These are phyloP conservation scores for Keithomyces neogunnii DNA, from an alignment of 2,329 filamentous ascomycete species.

Conservation along the genomic window DNA sequence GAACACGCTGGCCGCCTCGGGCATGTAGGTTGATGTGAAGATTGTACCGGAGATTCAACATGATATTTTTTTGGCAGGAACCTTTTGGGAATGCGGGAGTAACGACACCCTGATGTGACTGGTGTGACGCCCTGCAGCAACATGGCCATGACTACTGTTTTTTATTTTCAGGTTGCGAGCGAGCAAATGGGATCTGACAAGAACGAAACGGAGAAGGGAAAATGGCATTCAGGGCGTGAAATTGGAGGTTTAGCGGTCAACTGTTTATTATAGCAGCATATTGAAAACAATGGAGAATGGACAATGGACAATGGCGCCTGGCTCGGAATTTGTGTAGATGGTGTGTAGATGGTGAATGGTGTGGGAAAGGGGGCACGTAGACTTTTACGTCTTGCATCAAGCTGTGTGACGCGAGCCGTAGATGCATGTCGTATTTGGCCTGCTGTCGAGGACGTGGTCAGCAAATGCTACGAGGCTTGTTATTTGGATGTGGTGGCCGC, in stretches of 20 bases:
- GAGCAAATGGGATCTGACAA: neutral
- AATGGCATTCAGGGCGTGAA: neutral
- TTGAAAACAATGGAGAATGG: neutral
- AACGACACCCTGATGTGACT: neutral
- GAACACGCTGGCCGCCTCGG: conserved; percentile 30
- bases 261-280: neutral
- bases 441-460: no score
- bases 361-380: no score
- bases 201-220: neutral
- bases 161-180: neutral
- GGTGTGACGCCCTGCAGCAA: neutral
- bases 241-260: neutral
- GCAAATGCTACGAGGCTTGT: no score
- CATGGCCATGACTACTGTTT: neutral
- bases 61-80: neutral
- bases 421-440: no score
- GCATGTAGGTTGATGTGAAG: conserved; percentile 13
- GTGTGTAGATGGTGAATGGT: neutral
- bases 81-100: neutral
- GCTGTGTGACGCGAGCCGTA: no score
- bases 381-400: no score
- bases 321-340: neutral
- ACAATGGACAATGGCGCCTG: neutral
- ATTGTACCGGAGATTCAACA: neutral
- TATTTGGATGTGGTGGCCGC: no score